These are phyloP conservation scores for Paraphoma sp. DNA, from an alignment of 2,329 filamentous ascomycete genomes.

Conservation along the genomic window DNA sequence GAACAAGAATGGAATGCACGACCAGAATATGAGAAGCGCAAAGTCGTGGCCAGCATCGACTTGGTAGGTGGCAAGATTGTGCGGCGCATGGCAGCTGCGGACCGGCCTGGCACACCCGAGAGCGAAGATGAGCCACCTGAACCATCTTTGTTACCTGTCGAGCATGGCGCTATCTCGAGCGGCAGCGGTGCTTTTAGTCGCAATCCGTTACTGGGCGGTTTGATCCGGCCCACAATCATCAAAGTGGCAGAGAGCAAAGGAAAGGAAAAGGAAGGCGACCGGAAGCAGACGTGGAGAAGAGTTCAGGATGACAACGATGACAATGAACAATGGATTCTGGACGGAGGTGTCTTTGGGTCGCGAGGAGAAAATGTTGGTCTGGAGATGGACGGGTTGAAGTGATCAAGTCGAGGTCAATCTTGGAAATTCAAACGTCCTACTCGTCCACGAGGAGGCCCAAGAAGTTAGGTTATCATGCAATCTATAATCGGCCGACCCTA, in stretches of 20 bases:
- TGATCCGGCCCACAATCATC: slow-evolving; percentile 69
- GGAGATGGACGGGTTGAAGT: slow-evolving; percentile 18
- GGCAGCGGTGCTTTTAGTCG: slow-evolving; percentile 68
- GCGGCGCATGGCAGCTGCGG: slow-evolving; percentile 68
- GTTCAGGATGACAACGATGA: slow-evolving; percentile 62
- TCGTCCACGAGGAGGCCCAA: too few species aligned
- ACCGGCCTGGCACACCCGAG: slow-evolving; percentile 60
- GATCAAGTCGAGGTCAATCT: neutral
- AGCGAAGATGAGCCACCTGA: slow-evolving; percentile 57
- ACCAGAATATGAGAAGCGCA: slow-evolving; percentile 88
- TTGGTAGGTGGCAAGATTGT: slow-evolving; percentile 79
- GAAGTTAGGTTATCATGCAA: too few species aligned
- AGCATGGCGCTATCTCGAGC: slow-evolving; percentile 26
- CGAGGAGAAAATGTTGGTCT: slow-evolving; percentile 21
- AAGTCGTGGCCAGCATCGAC: slow-evolving; percentile 84
- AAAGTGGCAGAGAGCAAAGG: slow-evolving; percentile 62
- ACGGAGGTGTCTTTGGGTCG: slow-evolving; percentile 57
- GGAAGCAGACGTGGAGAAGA: slow-evolving; percentile 54
- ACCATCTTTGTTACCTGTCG: slow-evolving; percentile 37
- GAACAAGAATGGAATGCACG: slow-evolving; percentile 86
- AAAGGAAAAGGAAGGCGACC: slow-evolving; percentile 47
- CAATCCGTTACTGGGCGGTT: slow-evolving; percentile 70
- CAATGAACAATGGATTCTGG: slow-evolving; percentile 61
- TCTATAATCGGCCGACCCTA: too few species aligned
- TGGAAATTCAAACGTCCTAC: too few species aligned